phyloP scores from a whole-genome alignment of 2,329 filamentous ascomycete species.

The Ceratocystis variospora region DNA sequence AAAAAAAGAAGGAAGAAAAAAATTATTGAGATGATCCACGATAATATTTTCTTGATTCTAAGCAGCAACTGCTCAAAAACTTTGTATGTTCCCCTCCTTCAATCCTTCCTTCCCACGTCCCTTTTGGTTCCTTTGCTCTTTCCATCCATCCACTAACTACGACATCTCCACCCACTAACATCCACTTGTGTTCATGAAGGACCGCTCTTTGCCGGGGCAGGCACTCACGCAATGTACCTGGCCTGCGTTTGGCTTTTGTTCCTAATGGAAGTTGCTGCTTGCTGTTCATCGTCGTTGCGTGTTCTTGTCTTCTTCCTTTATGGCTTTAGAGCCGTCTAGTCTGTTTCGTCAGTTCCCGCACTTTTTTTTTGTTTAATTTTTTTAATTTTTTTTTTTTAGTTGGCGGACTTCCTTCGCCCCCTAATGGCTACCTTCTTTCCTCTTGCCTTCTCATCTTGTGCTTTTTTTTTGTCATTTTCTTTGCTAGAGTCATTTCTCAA shows the following conservation, averaged over 20 bases:
- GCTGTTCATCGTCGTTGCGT: not conserved
- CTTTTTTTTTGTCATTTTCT: not conserved
- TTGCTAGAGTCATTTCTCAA: not conserved
- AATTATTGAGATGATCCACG: not conserved
- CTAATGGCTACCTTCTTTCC: not conserved
- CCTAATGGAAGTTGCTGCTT: not conserved
- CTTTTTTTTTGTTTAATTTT: not conserved
- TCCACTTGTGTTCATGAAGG: too few species aligned
- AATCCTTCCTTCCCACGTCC: conserved; percentile 4
- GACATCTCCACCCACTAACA: not conserved
- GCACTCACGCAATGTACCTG: not conserved
- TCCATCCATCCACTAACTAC: not conserved
- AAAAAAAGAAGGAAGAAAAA: not conserved
- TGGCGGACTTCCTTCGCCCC: not conserved
- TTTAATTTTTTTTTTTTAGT: not conserved
- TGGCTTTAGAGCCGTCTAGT: not conserved
- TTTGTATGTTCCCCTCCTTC: conserved; percentile 3
- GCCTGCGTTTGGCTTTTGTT: not conserved
- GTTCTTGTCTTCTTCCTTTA: not conserved
- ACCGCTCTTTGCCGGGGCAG: not conserved
- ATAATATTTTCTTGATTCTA: conserved; percentile 1
- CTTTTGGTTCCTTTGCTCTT: not conserved
- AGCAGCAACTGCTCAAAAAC: conserved; percentile 2
- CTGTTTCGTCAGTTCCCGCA: not conserved
- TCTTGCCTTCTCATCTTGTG: not conserved